Base-by-base conservation (phyloP, 352 stramenopile genomes). In the Pythium phragmitis region DNA sequence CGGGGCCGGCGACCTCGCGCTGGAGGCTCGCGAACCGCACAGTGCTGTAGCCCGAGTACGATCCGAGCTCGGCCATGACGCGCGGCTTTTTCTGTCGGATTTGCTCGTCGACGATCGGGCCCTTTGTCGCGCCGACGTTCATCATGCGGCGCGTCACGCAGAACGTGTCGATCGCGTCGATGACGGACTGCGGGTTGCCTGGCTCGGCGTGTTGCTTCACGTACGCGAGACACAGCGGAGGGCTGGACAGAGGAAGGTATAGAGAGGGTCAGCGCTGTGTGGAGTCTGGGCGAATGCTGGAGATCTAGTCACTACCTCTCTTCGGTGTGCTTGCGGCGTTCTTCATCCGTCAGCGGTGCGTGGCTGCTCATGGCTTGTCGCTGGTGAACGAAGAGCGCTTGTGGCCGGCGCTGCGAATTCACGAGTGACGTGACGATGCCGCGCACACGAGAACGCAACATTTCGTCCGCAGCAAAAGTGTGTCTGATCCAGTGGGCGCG, bases 1-100 rank as follows among this genome's bases (percentile, higher is more conserved):
- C 36, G 13, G 64, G 45, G 2, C 62, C 69, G 14, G 49, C 63
- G 4, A 79, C 68, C 28, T 80, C 67, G 19, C 70, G 73, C 47
- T 85, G 76, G 45, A 76, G 34, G 41, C 55, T 74, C 8, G 71
- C 76, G 19, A 85, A 85, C 17, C 73, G 70, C 59, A 85, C 76
- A 14, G 71, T 63, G 49, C 73, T 85, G 67, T 85, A 85, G 28
- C 73, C 76, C 7, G 59, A 67, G 61, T 74, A 85, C 4, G 50
- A 68, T 3, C 76, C 73, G 14, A 85, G 51, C 37, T 86, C 75
- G 1, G 63, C 74, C 73, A 86, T 86, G 42, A 77, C 34, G 4
- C 19, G n/a, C 1, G 73, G 73, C 51, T 76, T 67, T 28, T 66
- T 69, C 45, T 68, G 68, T 33, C 65, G 63, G 60, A 85, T 80